Evolutionary conservation across 2,329 filamentous ascomycete genomes (phyloP).

Genomic region (Phaeosphaeria sp.): DNA sequence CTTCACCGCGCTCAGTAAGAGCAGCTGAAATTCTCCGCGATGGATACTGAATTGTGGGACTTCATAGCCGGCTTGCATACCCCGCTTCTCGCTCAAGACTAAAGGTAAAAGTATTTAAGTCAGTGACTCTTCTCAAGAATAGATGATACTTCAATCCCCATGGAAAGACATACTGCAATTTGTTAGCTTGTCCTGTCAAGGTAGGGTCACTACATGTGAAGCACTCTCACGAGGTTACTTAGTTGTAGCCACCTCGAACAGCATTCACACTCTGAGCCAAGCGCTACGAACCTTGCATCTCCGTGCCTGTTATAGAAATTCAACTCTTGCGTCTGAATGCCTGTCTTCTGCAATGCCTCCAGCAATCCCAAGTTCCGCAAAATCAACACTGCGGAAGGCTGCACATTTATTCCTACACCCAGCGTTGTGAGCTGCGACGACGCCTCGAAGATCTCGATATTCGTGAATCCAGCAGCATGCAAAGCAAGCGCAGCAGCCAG

Average conservation of each 20-base stretch:
- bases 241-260: too few relatives aligned
- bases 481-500: conserved; percentile 73
- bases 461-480: conserved; percentile 68
- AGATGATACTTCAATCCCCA: too few relatives aligned
- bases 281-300: too few relatives aligned
- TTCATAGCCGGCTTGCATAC: conserved; percentile 50
- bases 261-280: too few relatives aligned
- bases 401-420: conserved; percentile 57
- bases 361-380: conserved; percentile 53
- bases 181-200: too few relatives aligned
- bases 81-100: conserved; percentile 53
- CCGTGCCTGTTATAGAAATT: conserved; percentile 56
- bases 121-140: too few relatives aligned
- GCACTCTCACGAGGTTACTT: too few relatives aligned
- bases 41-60: conserved; percentile 56
- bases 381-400: conserved; percentile 55
- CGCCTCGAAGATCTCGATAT: conserved; percentile 54
- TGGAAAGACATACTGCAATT: too few relatives aligned
- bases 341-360: conserved; percentile 49
- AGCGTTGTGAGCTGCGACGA: conserved; percentile 47
- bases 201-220: too few relatives aligned
- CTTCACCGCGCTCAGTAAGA: conserved; percentile 52
- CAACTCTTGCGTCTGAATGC: conserved; percentile 52
- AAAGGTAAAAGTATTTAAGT: too few relatives aligned
- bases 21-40: conserved; percentile 55